Evolutionary conservation across 1,284 basidiomycete genomes (phyloP).

Genomic region (Papiliotrema flavescens): DNA sequence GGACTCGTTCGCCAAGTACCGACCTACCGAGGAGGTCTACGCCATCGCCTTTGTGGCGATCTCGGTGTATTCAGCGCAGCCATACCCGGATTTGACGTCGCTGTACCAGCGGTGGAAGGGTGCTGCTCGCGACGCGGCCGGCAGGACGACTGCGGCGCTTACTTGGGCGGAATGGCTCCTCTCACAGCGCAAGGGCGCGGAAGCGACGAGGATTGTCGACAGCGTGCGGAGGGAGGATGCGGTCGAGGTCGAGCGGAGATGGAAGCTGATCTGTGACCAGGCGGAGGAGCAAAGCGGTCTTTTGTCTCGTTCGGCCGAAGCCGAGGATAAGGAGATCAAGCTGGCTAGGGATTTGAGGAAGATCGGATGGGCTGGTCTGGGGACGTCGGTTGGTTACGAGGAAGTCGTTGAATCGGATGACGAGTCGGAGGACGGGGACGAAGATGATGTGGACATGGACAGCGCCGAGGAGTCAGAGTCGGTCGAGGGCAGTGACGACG

Average conservation of each 20-base stretch:
- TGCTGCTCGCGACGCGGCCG: slow-evolving; percentile 9
- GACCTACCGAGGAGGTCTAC: slow-evolving; percentile 22
- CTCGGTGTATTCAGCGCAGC: slow-evolving; percentile 4
- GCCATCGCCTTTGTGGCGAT: slow-evolving; percentile 19
- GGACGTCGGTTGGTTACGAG: not conserved
- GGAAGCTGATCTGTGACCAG: slow-evolving; percentile 23
- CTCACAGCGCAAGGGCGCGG: slow-evolving; percentile 15
- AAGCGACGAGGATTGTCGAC: slow-evolving; percentile 27
- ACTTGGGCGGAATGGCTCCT: slow-evolving; percentile 26
- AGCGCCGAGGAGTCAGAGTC: slow-evolving; percentile 7
- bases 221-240: slow-evolving; percentile 25
- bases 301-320: too few species aligned
- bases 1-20: slow-evolving; percentile 12
- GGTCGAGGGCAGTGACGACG: slow-evolving; percentile 2
- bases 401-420: slow-evolving; percentile 8
- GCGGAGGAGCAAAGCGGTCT: slow-evolving; percentile 6
- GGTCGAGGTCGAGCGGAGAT: slow-evolving; percentile 16
- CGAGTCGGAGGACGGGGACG: slow-evolving; percentile 5
- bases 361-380: slow-evolving; percentile 2
- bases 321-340: not conserved
- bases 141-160: slow-evolving; percentile 24
- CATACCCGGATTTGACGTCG: slow-evolving; percentile 8
- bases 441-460: slow-evolving; percentile 9
- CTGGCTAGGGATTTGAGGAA: not conserved
- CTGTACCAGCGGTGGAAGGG: slow-evolving; percentile 32